Evolutionary conservation across 208 protist species (phyloP).

Genomic region (Leishmania martiniquensis): DNA sequence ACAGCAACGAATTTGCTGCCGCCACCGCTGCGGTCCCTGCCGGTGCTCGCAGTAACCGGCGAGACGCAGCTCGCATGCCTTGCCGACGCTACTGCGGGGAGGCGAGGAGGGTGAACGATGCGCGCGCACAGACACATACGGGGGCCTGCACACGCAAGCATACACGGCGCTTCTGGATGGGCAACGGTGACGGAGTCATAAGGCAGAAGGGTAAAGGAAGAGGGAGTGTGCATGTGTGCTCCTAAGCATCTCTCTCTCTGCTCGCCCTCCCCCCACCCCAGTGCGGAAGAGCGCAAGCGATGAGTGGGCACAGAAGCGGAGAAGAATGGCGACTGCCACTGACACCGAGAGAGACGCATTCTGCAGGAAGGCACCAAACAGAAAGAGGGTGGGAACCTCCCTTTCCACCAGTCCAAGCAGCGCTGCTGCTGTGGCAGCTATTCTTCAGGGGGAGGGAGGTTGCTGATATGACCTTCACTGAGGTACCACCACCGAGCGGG

Average conservation of each 20-base stretch:
- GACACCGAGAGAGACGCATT: background rate
- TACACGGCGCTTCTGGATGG: background rate
- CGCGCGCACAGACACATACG: background rate
- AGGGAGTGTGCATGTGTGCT: background rate
- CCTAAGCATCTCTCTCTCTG: background rate
- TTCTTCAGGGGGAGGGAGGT: background rate
- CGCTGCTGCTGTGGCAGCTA: background rate
- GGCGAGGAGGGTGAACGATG: background rate
- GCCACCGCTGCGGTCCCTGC: background rate
- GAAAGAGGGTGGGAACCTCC: background rate
- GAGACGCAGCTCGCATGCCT: conserved; percentile 2
- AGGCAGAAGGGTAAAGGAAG: background rate
- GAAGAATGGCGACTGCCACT: background rate
- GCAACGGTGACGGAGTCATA: background rate
- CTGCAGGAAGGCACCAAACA: background rate
- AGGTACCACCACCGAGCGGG: too few relatives aligned
- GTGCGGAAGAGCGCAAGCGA: background rate
- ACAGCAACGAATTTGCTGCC: conserved; percentile 46
- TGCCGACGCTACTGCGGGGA: background rate
- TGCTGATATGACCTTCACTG: background rate
- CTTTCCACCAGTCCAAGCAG: background rate
- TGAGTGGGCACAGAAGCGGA: background rate
- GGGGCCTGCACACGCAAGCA: background rate
- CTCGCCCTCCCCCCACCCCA: background rate
- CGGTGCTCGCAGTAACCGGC: background rate